A percentile compares a stretch with the other conserved stretches of the same genome.
Evolutionary conservation across 208 protist species (phyloP).

Genomic region (Leptomonas pyrrhocoris): DNA sequence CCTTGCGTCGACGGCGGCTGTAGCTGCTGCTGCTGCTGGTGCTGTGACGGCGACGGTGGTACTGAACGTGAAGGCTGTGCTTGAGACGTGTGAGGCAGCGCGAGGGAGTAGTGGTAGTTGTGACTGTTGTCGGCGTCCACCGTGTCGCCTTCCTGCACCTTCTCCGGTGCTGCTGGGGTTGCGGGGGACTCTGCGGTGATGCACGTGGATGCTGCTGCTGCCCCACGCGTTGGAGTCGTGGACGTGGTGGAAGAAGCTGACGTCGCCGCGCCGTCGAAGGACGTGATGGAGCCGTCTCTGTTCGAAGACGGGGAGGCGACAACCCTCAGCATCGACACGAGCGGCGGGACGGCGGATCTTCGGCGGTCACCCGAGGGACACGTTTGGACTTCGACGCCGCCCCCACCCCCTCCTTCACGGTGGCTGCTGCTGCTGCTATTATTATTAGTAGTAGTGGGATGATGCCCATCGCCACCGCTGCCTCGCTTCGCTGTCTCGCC

Average conservation of each 20-base stretch:
- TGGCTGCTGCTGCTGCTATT: background rate
- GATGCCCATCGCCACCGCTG: too few species aligned
- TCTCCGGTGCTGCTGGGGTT: background rate
- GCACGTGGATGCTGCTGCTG: background rate
- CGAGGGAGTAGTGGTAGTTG: background rate
- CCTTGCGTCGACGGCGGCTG: background rate
- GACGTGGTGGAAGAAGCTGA: background rate
- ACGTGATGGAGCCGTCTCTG: background rate
- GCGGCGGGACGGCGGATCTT: too few species aligned
- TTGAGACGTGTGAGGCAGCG: background rate
- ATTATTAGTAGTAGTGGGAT: background rate
- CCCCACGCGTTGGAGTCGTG: background rate
- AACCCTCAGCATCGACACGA: background rate
- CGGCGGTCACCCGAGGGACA: too few species aligned
- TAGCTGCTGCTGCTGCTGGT: conserved; percentile 13
- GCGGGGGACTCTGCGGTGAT: background rate
- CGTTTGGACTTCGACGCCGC: too few species aligned
- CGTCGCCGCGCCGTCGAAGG: background rate
- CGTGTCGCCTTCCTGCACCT: background rate
- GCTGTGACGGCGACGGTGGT: background rate
- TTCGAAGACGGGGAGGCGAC: too few species aligned
- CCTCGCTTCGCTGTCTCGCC: background rate
- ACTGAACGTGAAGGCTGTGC: background rate
- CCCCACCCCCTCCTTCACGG: background rate
- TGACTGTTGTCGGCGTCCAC: background rate